Conservation (phyloP, 306 rosid genomes). For the Betula pendula region DNA sequence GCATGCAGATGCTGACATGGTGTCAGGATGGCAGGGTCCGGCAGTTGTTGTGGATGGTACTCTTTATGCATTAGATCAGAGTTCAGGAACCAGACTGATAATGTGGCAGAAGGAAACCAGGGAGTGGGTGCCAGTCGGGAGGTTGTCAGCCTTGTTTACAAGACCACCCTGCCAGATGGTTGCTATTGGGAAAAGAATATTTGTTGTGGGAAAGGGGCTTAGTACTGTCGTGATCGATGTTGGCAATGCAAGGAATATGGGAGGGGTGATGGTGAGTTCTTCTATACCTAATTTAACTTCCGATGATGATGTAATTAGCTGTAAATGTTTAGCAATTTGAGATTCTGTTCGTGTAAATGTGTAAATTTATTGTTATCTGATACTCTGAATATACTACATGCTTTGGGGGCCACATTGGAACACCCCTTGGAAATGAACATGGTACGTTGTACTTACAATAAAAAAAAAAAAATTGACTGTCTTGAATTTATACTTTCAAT, state of each 20-base stretch:
- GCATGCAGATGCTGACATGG: slow-evolving; percentile 76
- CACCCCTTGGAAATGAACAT: background rate
- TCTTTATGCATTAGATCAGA: slow-evolving; percentile 72
- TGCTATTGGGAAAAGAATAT: slow-evolving; percentile 65
- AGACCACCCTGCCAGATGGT: slow-evolving; percentile 80
- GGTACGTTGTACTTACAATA: too few relatives aligned
- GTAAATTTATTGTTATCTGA: background rate
- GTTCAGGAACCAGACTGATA: slow-evolving; percentile 70
- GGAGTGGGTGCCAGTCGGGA: slow-evolving; percentile 74
- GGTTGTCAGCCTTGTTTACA: slow-evolving; percentile 71
- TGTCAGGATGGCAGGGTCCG: slow-evolving; percentile 87
- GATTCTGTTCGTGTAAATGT: background rate
- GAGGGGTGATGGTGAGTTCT: slow-evolving; percentile 64
- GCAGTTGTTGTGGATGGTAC: slow-evolving; percentile 65
- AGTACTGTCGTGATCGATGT: slow-evolving; percentile 80
- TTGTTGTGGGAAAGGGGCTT: slow-evolving; percentile 75
- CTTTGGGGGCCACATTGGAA: background rate
- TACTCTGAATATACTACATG: slow-evolving; percentile 2
- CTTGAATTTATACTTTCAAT: background rate
- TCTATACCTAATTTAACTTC: slow-evolving; percentile 58
- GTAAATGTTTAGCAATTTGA: slow-evolving; percentile 71
- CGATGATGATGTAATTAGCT: slow-evolving; percentile 60
- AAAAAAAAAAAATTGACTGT: too few relatives aligned
- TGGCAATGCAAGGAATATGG: slow-evolving; percentile 48
- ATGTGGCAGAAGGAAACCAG: slow-evolving; percentile 64